Conservation (phyloP, 495 filamentous ascomycete species). For the Trichodelitschia bisporula region DNA sequence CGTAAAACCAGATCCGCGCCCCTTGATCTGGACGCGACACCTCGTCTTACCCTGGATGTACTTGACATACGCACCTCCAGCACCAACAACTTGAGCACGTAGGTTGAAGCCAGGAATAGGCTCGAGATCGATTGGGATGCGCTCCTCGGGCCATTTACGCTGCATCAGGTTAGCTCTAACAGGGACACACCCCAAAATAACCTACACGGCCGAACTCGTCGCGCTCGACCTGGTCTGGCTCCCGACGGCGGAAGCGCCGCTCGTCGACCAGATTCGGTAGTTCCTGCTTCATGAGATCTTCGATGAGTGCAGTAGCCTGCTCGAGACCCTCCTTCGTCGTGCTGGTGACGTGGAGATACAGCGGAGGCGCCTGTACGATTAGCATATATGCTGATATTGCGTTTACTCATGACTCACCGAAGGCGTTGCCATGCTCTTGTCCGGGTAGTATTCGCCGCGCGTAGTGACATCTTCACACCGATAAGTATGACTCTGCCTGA, state of each 20-base stretch:
- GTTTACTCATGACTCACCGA: slow-evolving; percentile 1
- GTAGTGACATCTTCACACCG: slow-evolving; percentile 89
- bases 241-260: slow-evolving; percentile 69
- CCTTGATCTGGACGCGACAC: slow-evolving; percentile 94
- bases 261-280: slow-evolving; percentile 90
- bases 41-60: slow-evolving; percentile 87
- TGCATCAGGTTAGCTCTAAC: slow-evolving; percentile 20
- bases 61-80: slow-evolving; percentile 84
- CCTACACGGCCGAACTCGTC: slow-evolving; percentile 79
- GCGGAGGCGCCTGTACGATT: slow-evolving; percentile 49
- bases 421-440: slow-evolving; percentile 80
- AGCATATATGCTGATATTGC: slow-evolving; percentile 1
- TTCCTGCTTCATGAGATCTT: slow-evolving; percentile 91
- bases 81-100: slow-evolving; percentile 82
- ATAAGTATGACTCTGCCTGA: slow-evolving; percentile 33
- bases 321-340: slow-evolving; percentile 81
- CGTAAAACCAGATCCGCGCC: slow-evolving; percentile 84
- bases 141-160: slow-evolving; percentile 98
- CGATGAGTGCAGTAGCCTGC: slow-evolving; percentile 57
- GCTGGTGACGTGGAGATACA: slow-evolving; percentile 89
- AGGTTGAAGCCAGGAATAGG: slow-evolving; percentile 90
- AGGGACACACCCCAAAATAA: slow-evolving; percentile 9
- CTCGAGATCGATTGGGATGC: slow-evolving; percentile 72
- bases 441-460: slow-evolving; percentile 82
- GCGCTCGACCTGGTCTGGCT: slow-evolving; percentile 75